Percentiles rank a stretch among this genome's conserved stretches.
Conservation (phyloP, 2,329 filamentous ascomycete species). For the Harringtonia aguacate region DNA sequence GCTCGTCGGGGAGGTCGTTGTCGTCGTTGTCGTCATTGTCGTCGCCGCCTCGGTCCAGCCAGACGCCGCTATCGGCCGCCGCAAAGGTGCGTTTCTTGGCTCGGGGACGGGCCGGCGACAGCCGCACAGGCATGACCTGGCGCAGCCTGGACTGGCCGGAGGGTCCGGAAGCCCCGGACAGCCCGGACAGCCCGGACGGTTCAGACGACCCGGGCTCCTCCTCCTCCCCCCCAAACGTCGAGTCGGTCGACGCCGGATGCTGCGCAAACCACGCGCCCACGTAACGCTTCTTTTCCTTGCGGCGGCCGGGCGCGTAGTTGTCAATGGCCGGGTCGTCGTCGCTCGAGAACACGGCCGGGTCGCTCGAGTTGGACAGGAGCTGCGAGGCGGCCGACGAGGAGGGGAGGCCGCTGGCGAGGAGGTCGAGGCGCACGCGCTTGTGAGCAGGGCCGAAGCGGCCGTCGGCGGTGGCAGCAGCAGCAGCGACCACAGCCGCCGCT, state of each 20-base stretch:
- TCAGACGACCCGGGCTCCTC: too few relatives aligned
- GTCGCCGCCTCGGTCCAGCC: conserved; percentile 50
- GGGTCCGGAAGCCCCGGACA: too few relatives aligned
- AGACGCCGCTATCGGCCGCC: conserved; percentile 54
- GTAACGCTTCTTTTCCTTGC: conserved; percentile 50
- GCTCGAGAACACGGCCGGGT: conserved; percentile 60
- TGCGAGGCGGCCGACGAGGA: neutral
- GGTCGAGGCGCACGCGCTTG: conserved; percentile 7
- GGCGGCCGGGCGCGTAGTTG: conserved; percentile 41
- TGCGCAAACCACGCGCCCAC: conserved; percentile 60
- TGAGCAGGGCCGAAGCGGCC: conserved; percentile 9
- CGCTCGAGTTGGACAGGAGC: conserved; percentile 51
- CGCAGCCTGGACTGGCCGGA: too few relatives aligned
- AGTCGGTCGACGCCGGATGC: conserved; percentile 16
- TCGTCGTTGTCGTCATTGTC: conserved; percentile 30
- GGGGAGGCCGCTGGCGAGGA: neutral
- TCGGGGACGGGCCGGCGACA: conserved; percentile 14
- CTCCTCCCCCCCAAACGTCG: conserved; percentile 9
- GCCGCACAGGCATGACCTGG: too few relatives aligned
- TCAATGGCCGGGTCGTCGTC: conserved; percentile 59
- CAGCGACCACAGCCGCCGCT: too few relatives aligned
- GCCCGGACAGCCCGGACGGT: too few relatives aligned
- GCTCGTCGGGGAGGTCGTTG: conserved; percentile 30
- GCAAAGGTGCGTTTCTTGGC: conserved; percentile 41
- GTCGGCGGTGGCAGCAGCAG: too few relatives aligned